Evolutionary conservation across 2,329 filamentous ascomycete genomes (phyloP), one percentile per base, ranked within the genome.

Genomic region (Pyrenochaeta sp.): DNA sequence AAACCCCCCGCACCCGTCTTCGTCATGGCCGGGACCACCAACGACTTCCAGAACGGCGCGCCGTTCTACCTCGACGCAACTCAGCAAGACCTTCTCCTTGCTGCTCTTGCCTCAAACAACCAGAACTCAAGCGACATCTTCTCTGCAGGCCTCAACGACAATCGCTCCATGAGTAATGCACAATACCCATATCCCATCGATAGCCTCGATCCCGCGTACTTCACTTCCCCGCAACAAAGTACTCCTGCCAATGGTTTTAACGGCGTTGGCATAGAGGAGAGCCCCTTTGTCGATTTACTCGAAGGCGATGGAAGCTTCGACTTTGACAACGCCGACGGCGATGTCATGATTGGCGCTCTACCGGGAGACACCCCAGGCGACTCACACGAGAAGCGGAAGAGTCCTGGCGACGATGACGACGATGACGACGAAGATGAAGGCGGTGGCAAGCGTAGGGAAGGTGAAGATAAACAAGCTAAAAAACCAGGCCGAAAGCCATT

Each of bases 401-500:
- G 87, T 68, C 87, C 87, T 0, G 87, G 88, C 39, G 88, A 90
- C 40, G 87, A 89, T 43, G 86, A 88, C 29, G 86, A 62, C 2
- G 78, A 80, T 15, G 86, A 62, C 2, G 78, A 80, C 17, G 74
- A 90, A 11, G 80, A 87, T 1, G 89, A 90, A 5, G 90, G 75
- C 39, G 86, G 86, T 62, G 86, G 87, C 53, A 95, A 93, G 81
- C 86, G 92, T 61, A 86, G 90, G 55, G 92, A 96, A 77, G 87
- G 89, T 53, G 88, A 92, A 50, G 91, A 93, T 39, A 97, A 95
- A 78, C 83, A 88, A 37, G 87, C 91, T 20, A 98, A 98, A 86
- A 99, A 98, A 79, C 94, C 95, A 4, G 95, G 95, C 45, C 87
- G 95, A 60, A 99, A 99, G 82, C 95, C 94, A 17, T 82, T 98